A percentile compares a stretch with the other conserved stretches of the same genome.
Conservation (phyloP, 2,329 filamentous ascomycete genomes). For the Dactylellina sp. region DNA sequence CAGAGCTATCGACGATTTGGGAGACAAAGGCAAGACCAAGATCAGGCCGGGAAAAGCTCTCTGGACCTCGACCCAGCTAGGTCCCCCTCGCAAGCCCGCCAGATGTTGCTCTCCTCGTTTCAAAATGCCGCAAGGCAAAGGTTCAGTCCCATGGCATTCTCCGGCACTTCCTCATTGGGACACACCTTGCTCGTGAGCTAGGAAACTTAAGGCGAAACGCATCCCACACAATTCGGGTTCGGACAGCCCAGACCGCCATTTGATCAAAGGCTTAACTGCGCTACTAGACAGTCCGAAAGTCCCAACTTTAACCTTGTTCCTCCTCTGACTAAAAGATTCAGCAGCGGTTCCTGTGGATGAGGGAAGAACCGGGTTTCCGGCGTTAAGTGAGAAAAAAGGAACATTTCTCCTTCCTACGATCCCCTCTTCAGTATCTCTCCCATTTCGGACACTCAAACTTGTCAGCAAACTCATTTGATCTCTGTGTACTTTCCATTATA, state of each 20-base stretch:
- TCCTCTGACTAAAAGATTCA: not conserved
- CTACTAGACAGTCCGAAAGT: not conserved
- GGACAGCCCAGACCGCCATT: constrained; percentile 34
- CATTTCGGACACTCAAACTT: constrained; percentile 10
- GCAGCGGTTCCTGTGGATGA: no score
- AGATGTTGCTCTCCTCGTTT: constrained; percentile 46
- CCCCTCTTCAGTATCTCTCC: constrained; percentile 13
- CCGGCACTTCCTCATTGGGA: constrained; percentile 30
- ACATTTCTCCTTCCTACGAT: constrained; percentile 46
- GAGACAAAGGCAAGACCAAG: not conserved
- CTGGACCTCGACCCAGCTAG: no score
- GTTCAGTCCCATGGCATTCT: not conserved
- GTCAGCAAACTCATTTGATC: constrained; percentile 1
- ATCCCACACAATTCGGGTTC: constrained; percentile 31
- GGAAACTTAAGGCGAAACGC: constrained; percentile 42
- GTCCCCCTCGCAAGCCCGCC: constrained; percentile 19
- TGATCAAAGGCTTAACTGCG: not conserved
- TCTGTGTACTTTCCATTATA: not conserved
- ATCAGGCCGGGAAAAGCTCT: no score
- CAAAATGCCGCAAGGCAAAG: constrained; percentile 21
- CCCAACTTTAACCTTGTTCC: constrained; percentile 36
- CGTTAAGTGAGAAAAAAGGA: constrained; percentile 42
- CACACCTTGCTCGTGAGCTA: constrained; percentile 30
- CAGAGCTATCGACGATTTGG: constrained; percentile 27
- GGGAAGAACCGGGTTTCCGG: constrained; percentile 1